Percentiles rank a stretch among this genome's conserved stretches.
Evolutionary conservation across 1,284 basidiomycete genomes (phyloP).

Genomic region (Coniferiporia weirii): DNA sequence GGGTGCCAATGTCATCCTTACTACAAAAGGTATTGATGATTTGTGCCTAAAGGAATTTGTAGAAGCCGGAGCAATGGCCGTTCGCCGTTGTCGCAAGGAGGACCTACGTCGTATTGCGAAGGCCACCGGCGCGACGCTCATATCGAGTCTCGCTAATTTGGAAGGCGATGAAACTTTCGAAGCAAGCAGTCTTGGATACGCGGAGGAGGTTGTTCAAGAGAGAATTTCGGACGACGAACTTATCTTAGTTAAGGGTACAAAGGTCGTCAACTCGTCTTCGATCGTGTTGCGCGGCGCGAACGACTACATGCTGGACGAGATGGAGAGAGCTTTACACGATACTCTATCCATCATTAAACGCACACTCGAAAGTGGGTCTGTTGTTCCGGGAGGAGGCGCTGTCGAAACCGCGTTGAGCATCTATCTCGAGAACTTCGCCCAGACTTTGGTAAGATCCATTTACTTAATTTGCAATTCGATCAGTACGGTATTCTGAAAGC

Average conservation of each 20-base stretch:
- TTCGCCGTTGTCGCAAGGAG: slow-evolving; percentile 96
- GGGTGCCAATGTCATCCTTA: slow-evolving; percentile 96
- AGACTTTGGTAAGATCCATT: slow-evolving; percentile 70
- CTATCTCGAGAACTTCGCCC: slow-evolving; percentile 99
- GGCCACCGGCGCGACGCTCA: slow-evolving; percentile 92
- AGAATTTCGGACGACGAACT: slow-evolving; percentile 98
- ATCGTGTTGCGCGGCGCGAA: slow-evolving; percentile 96
- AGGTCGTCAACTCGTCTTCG: slow-evolving; percentile 90
- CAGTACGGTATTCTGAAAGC: slow-evolving; percentile 17
- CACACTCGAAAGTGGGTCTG: slow-evolving; percentile 92
- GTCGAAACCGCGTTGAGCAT: slow-evolving; percentile 97
- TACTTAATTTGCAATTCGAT: slow-evolving; percentile 4
- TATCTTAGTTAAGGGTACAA: slow-evolving; percentile 96
- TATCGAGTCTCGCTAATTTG: slow-evolving; percentile 92
- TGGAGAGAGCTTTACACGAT: slow-evolving; percentile 97
- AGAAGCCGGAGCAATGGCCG: slow-evolving; percentile 98
- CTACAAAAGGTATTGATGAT: slow-evolving; percentile 99
- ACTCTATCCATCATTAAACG: slow-evolving; percentile 94
- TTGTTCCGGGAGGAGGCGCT: slow-evolving; percentile 96
- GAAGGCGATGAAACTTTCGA: slow-evolving; percentile 99
- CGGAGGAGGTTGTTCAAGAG: slow-evolving; percentile 97
- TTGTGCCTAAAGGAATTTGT: slow-evolving; percentile 98
- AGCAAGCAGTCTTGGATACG: slow-evolving; percentile 80
- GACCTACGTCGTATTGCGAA: slow-evolving; percentile 96
- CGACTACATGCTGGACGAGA: slow-evolving; percentile 99